Evolutionary conservation across 768 basidiomycete genomes (phyloP), one percentile per base, ranked within the genome.

Genomic region (Amanita subjunquillea): DNA sequence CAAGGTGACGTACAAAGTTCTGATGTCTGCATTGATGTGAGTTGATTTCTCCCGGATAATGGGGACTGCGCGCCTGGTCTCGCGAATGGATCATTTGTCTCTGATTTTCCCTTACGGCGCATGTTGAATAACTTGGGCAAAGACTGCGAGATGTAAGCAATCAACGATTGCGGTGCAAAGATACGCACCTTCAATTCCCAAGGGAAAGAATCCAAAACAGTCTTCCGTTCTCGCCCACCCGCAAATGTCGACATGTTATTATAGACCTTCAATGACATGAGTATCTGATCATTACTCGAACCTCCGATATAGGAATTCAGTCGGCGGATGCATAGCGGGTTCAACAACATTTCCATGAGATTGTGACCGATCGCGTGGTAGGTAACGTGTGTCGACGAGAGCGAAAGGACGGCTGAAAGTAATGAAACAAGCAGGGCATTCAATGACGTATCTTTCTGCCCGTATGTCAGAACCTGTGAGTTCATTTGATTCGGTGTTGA

Each of bases 111-210:
- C 65, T 74, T 87, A 13, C 87, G 74, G 27, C 88, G 74, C 85
- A 88, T 86, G 38, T 75, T 71, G 23, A 88, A 62, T 1, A 91
- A 62, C 66, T 81, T 88, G 2, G 79, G 75, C 3, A 89, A 67
- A 23, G 75, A 75, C 87, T 90, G 49, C 4, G 32, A 6, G 36
- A 29, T 44, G 51, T 52, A 22, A 50, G 55, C 25, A 51, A 54
- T 39, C 30, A 12, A 44, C 34, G 53, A 30, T 23, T 47, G 9
- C 17, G 23, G 25, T 38, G 41, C 17, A 27, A 2, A 39, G 7
- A 54, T 32, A 60, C 66, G 1, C 49, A 83, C 89, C 73, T 89
- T 91, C 29, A 75, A 72, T 53, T 87, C 87, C 89, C 89, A 91
- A 5, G 79, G 77, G 65, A 91, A 88, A 0, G 72, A 72, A 50